Base-by-base conservation (phyloP, 257 asterid genomes). In the Sherardia arvensis region DNA sequence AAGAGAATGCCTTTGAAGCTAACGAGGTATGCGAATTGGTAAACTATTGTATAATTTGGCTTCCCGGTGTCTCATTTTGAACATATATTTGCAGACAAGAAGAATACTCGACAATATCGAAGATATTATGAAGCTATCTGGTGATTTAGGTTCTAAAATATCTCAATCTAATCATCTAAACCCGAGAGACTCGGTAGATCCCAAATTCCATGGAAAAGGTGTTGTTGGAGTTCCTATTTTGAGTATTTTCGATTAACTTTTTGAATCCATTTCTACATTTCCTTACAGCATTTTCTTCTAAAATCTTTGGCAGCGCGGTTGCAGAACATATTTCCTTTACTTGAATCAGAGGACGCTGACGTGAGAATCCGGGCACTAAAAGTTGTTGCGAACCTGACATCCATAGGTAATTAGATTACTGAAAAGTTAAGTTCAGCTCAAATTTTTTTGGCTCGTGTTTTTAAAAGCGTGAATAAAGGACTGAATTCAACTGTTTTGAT, bases 371-470 rank as follows among this genome's bases (percentile, higher is more conserved):
- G 88, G 81, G 98, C 98, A 22, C 94, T 86, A 33, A 91, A 91
- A 84, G 95, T 91, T 28, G 96, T 91, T 22, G 98, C 98, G 28
- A 91, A 91, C 77, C 80, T 91, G 43, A 96, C 98, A 4, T 96
- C 98, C 2, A 95, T 88, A 86, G 98, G 98, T 88, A 72, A 62
- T 68, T 58, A 57, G 21, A 17, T 17, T 48, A 4, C 54, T 17
- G 20, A 17, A 17, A 18, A 15, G 7, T 6, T 40, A 6, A 4
- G 48, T 5, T 18, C 56, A 49, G n/a, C n/a, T n/a, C n/a, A n/a
- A n/a, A n/a, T n/a, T n/a, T n/a, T n/a, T n/a, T n/a, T n/a, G n/a
- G n/a, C n/a, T n/a, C n/a, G n/a, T n/a, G n/a, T n/a, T n/a, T n/a
- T n/a, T n/a, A n/a, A n/a, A n/a, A n/a, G n/a, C n/a, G n/a, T n/a